Percentiles rank a stretch among this genome's conserved stretches.
phyloP scores from a whole-genome alignment of 2,329 filamentous ascomycete species.

The Chaetomium sp. region DNA sequence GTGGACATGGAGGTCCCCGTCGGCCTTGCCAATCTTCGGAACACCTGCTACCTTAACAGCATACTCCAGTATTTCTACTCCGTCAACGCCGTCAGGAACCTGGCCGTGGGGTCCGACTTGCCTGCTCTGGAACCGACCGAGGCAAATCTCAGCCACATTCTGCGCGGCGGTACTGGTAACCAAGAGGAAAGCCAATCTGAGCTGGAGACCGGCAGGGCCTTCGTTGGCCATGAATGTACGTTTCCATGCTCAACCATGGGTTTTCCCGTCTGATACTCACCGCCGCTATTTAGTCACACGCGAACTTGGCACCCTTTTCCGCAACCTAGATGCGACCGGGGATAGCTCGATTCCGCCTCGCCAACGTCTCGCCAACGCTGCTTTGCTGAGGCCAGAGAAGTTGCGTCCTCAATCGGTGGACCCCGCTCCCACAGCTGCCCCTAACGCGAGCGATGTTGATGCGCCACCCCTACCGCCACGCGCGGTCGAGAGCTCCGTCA shows the following conservation, averaged over 20 bases:
- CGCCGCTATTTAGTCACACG: slow-evolving; percentile 61
- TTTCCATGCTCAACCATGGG: slow-evolving; percentile 30
- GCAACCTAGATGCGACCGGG: slow-evolving; percentile 66
- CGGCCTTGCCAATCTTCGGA: slow-evolving; percentile 89
- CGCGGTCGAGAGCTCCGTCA: slow-evolving; percentile 27
- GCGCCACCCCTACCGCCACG: slow-evolving; percentile 53
- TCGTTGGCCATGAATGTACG: slow-evolving; percentile 70
- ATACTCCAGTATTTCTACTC: slow-evolving; percentile 95
- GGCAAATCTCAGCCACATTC: slow-evolving; percentile 64
- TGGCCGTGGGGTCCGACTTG: slow-evolving; percentile 75
- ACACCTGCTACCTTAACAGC: slow-evolving; percentile 98
- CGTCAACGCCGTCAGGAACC: slow-evolving; percentile 75
- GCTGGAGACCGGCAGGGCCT: slow-evolving; percentile 43
- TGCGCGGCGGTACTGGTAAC: slow-evolving; percentile 61
- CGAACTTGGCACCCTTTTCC: slow-evolving; percentile 71
- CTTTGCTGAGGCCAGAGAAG: slow-evolving; percentile 54
- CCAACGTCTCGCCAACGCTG: slow-evolving; percentile 77
- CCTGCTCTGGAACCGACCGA: slow-evolving; percentile 69
- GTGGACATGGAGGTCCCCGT: slow-evolving; percentile 61
- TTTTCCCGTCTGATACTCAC: neutral
- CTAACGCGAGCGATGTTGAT: slow-evolving; percentile 25
- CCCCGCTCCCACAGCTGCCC: slow-evolving; percentile 7
- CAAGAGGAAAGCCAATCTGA: slow-evolving; percentile 40
- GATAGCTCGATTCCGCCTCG: slow-evolving; percentile 68
- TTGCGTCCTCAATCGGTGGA: slow-evolving; percentile 25